Base-by-base conservation (phyloP, 1,284 basidiomycete genomes). In the Leccinum brunneo-olivaceum region DNA sequence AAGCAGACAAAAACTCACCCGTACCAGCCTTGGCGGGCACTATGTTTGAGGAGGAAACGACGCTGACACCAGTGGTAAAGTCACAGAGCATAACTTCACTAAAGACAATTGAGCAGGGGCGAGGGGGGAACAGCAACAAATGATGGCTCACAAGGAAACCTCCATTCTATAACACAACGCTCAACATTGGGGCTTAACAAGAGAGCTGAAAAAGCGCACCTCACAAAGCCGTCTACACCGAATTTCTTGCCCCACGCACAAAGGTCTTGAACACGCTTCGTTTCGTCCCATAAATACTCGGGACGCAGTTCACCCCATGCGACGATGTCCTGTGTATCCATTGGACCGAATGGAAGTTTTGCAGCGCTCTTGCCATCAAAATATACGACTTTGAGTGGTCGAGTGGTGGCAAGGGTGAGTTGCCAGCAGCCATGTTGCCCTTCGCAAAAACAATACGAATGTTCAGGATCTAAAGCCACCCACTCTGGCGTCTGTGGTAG, bases 321-420 rank as follows among this genome's bases (percentile, higher is more conserved):
- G 6, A 72, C 36, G 10, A 71, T 50, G 49, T 70, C 67, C 50
- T 73, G 71, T 0, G 57, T 60, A 43, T 73, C 71, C 62, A 70
- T 53, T 0, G 64, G 39, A 4, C 70, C 69, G 5, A 53, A 47
- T 4, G 28, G 34, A 48, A 64, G 51, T 48, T 69, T 67, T 1
- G 62, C 62, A 4, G 63, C 67, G 36, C 63, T 64, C 35, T 58
- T 65, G 14, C 69, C 69, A 45, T 71, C 69, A 30, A 71, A 70
- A 47, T 71, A 71, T 16, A 69, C 49, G 1, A 71, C 51, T n/a
- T 62, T 63, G 10, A 70, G 53, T 0, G 63, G 55, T 3, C 65
- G 58, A 4, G 55, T 59, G 12, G 64, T 50, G n/a, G 61, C 58
- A 6, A 68, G 51, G 3, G 64, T 69, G 19, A 67, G 54, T 27